Evolutionary conservation across 345 rosid genomes (phyloP).

Genomic region (Mangifera indica): DNA sequence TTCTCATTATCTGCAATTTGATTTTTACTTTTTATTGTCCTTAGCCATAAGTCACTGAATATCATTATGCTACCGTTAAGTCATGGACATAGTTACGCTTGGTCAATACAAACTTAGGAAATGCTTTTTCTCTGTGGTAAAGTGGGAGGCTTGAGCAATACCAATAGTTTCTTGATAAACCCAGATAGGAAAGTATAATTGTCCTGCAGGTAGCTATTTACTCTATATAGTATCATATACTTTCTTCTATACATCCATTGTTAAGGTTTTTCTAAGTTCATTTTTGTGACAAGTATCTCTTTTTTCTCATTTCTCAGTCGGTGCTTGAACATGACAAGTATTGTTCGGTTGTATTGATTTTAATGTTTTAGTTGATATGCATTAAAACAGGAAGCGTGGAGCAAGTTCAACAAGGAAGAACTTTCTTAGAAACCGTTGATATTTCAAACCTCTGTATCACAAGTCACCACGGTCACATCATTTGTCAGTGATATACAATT

Average conservation of each 20-base stretch:
- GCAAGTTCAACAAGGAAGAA: constrained; percentile 57
- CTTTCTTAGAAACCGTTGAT: constrained; percentile 29
- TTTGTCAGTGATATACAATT: not conserved
- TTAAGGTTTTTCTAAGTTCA: not conserved
- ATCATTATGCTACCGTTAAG: not conserved
- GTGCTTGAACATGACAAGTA: not conserved
- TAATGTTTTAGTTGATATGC: constrained; percentile 7
- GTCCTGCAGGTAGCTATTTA: no score
- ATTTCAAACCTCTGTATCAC: not conserved
- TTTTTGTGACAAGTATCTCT: not conserved
- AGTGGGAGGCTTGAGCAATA: not conserved
- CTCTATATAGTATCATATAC: no score
- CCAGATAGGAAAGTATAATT: no score
- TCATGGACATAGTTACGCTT: not conserved
- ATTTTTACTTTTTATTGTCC: not conserved
- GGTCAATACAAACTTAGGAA: not conserved
- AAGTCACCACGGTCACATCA: not conserved
- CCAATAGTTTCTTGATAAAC: no score
- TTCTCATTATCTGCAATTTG: not conserved
- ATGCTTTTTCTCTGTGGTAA: not conserved
- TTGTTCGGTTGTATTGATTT: not conserved
- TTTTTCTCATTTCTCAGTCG: not conserved
- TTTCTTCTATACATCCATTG: no score
- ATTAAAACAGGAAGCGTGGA: constrained; percentile 58
- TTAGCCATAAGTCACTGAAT: not conserved